Base-by-base conservation (phyloP, 148 eudicot genomes). In the Persicaria tinctoria region DNA sequence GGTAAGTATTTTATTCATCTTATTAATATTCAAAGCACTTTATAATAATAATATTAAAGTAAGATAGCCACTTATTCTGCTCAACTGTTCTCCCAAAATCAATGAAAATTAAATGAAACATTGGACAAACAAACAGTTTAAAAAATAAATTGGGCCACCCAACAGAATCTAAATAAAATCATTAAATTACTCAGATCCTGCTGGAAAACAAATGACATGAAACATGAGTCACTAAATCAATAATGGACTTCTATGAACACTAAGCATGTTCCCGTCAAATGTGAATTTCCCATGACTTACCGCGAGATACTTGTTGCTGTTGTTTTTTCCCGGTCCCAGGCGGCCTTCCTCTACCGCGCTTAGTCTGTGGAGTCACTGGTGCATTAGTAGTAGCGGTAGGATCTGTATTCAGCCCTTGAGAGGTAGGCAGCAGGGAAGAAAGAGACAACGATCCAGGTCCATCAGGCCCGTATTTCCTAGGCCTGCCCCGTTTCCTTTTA, bases 261-360 rank as follows among this genome's bases (percentile, higher is more conserved):
- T 49, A 49, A 10, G 8, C 11, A 49, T 10, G 11, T 6, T 6
- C 51, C 51, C 51, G 11, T 10, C 51, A 49, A 49, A 49, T 2
- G 53, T 50, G 12, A 50, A 2, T 50, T 50, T 50, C 53, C 11
- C 53, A 50, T 6, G 14, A 23, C 73, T 70, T 47, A 70, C 73
- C 73, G 32, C 12, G 55, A 16, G 51, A 3, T 41, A 17, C 73
- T 13, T 27, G 9, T 16, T 11, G 73, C 14, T 45, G 73, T 18
- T 45, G 73, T 46, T 70, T 70, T 20, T 50, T 70, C 50, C 73
- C 73, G 7, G 51, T 45, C 13, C 73, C 73, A n/a, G 73, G 73
- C 5, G 73, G 73, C n/a, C 73, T 45, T n/a, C 73, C 73, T 70
- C 53, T 70, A 45, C 46, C 20, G 17, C 73, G 51, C 53, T 47